A percentile compares a stretch with the other conserved stretches of the same genome.
Conservation (phyloP, 1,284 basidiomycete genomes). For the Apiotrichum mycotoxinovorans region DNA sequence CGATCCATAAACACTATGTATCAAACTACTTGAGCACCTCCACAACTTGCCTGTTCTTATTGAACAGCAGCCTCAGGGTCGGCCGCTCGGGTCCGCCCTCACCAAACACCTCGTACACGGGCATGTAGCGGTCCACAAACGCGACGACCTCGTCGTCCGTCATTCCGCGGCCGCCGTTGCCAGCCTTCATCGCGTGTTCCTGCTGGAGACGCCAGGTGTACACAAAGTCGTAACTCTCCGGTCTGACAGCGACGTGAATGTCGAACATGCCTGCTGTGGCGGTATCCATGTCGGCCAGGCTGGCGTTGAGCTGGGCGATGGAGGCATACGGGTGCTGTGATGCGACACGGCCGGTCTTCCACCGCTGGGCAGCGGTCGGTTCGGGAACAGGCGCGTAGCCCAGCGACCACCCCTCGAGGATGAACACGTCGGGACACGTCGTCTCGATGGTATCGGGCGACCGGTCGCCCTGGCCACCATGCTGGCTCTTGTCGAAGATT, state of each 20-base stretch:
- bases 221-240: conserved; percentile 30
- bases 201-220: conserved; percentile 73
- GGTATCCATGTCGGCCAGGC: conserved; percentile 24
- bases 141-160: conserved; percentile 68
- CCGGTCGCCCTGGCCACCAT: conserved; percentile 77
- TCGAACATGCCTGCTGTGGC: conserved; percentile 17
- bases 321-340: conserved; percentile 22
- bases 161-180: conserved; percentile 82
- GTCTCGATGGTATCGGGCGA: too few species aligned
- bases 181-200: conserved; percentile 77
- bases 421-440: conserved; percentile 61
- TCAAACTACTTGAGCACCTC: too few species aligned
- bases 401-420: conserved; percentile 60
- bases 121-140: conserved; percentile 55
- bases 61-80: conserved; percentile 30
- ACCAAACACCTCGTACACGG: conserved; percentile 30
- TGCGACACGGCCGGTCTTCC: conserved; percentile 20
- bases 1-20: too few species aligned
- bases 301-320: conserved; percentile 26
- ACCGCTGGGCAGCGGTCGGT: conserved; percentile 46
- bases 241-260: conserved; percentile 30
- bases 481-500: conserved; percentile 76
- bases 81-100: conserved; percentile 17
- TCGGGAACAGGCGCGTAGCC: conserved; percentile 46
- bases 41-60: conserved; percentile 26